Base-by-base conservation (phyloP, 768 basidiomycete genomes). In the Tricholoma flavovirens region DNA sequence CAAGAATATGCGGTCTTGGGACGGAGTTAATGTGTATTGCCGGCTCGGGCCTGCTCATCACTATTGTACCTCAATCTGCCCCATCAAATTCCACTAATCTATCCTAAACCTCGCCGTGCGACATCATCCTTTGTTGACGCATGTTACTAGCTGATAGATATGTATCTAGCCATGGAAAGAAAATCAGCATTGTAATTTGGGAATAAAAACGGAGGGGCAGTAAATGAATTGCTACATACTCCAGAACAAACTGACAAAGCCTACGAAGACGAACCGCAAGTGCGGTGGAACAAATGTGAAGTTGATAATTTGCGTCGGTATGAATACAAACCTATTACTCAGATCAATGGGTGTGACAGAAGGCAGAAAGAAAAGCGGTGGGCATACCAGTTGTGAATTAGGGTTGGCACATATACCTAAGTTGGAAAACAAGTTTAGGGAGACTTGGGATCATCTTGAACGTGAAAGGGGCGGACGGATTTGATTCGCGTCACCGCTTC, bases 221-320 rank as follows among this genome's bases (percentile, higher is more conserved):
- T 26, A 5, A 26, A 26, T 5, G 24, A 26, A 26, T 26, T 3
- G 24, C 3, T 11, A 79, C 87, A 46, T 66, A 91, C 89, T 91
- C 89, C 88, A 90, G 73, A 88, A 87, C 57, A 91, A 76, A 63
- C 86, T 86, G 51, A 92, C 88, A 10, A 87, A 79, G 62, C 89
- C 80, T 21, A 93, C 82, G 17, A 86, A 75, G 17, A 87, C 77
- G 53, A 93, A 85, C 35, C 90, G 83, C 33, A 91, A 70, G 61
- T 93, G 90, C 4, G 80, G 83, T 1, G 91, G 91, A 1, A 91
- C 80, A 30, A 93, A 19, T 8, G 82, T 73, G 63, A 93, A 93
- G 70, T 93, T 93, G 74, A 90, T 75, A 54, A 86, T 64, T 67
- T 93, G 90, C 0, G 88, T 81, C 0, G 90, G 90, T 30, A 86